Percentiles rank a stretch among this genome's conserved stretches.
Evolutionary conservation across 169 alveolate genomes (phyloP).

Genomic region (Neospora caninum): DNA sequence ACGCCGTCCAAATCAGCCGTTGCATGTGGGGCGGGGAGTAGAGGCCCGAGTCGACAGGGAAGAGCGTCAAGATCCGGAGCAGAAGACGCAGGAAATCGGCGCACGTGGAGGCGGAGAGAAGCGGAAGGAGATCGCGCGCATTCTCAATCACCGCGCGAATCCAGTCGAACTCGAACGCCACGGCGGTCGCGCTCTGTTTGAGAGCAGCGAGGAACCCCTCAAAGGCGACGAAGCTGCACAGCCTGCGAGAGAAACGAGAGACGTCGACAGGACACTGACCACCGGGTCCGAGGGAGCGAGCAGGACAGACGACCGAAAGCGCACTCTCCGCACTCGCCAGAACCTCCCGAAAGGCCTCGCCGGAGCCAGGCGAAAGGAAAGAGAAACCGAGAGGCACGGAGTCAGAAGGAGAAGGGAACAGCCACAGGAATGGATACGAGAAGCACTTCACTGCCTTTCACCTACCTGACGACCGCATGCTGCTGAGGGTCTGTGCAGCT

Average conservation of each 20-base stretch:
- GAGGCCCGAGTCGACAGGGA: background rate
- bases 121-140: background rate
- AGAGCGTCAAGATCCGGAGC: background rate
- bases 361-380: too few relatives aligned
- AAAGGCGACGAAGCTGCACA: background rate
- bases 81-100: background rate
- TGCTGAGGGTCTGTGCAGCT: background rate
- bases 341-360: too few relatives aligned
- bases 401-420: too few relatives aligned
- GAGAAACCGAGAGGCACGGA: too few relatives aligned
- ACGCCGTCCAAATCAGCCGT: background rate
- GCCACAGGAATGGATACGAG: too few relatives aligned
- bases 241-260: background rate
- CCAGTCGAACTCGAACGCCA: background rate
- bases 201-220: background rate
- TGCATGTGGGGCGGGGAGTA: background rate
- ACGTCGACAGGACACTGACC: too few relatives aligned
- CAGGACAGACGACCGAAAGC: too few relatives aligned
- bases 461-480: constrained; percentile 20
- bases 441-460: too few relatives aligned
- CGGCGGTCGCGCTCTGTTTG: background rate
- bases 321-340: too few relatives aligned
- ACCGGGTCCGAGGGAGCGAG: too few relatives aligned
- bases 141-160: background rate
- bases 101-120: background rate